Evolutionary conservation across 2,329 filamentous ascomycete species (phyloP).

Genomic region (Aspergillus sp.): DNA sequence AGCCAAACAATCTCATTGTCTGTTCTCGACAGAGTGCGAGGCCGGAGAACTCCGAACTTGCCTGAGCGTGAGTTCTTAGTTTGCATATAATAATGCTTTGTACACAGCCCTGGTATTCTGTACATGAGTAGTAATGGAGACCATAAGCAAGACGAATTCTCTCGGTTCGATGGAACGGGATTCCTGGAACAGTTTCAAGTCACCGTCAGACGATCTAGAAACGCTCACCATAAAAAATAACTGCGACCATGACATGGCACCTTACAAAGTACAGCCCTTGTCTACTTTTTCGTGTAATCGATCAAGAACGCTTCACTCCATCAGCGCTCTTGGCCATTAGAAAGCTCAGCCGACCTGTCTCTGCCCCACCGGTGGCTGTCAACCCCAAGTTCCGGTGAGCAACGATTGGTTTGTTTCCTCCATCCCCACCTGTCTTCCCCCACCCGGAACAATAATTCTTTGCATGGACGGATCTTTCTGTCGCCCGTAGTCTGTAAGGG

Average conservation of each 20-base stretch:
- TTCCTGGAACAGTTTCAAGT: neutral
- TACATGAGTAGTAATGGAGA: too few species aligned
- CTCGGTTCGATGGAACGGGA: neutral
- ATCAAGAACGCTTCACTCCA: too few species aligned
- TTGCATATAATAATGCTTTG: too few species aligned
- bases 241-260: too few species aligned
- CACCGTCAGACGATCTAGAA: too few species aligned
- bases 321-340: too few species aligned
- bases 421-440: neutral
- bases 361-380: slow-evolving; percentile 10
- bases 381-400: slow-evolving; percentile 3
- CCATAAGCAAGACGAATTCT: too few species aligned
- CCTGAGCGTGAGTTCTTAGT: neutral
- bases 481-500: too few species aligned
- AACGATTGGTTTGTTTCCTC: slow-evolving; percentile 2
- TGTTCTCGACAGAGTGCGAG: neutral
- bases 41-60: neutral
- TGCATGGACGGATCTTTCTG: too few species aligned
- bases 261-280: too few species aligned
- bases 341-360: too few species aligned
- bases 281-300: neutral
- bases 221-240: neutral
- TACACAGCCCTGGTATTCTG: too few species aligned
- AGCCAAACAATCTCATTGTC: neutral
- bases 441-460: slow-evolving; percentile 1